Base-by-base conservation (phyloP, 108 stramenopile genomes). In the Phaeodactylum tricornutum region DNA sequence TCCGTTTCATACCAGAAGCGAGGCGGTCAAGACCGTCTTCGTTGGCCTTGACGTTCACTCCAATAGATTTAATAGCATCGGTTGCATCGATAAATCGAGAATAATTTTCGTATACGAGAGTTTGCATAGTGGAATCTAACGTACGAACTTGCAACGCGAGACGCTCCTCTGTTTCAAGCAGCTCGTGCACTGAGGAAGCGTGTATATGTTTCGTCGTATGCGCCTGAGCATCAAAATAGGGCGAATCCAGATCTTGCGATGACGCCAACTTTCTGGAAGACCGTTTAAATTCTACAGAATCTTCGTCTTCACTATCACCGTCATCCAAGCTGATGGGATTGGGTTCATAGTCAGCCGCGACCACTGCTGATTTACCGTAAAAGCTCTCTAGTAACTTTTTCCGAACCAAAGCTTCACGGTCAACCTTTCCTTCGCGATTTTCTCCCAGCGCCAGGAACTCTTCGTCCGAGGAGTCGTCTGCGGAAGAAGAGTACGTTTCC, bases 41-140 rank as follows among this genome's bases (percentile, higher is more conserved):
- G 36, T 75, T 72, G 29, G 71, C 50, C 36, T 69, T 61, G 17
- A 84, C 83, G 40, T 67, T 67, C 21, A 71, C 75, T 11, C 84
- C 86, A 37, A 92, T 87, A 16, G 43, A 63, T 36, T 86, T 76
- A 50, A 99, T 93, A 33, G 96, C 96, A 62, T 97, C 96, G 2
- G 98, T 97, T 25, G 96, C 98, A 50, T 77, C 79, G 50, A 99
- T 96, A 63, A 99, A 99, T 50, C 96, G 96, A 61, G 83, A 84
- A 77, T 99, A 99, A 69, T 99, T 99, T 53, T 97, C 98, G 59
- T 99, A 99, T 21, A 99, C 98, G 40, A 99, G 64, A 23, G 91
- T 94, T 64, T 99, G 98, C 95, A 97, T 92, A 24, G 94, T 85
- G 37, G 86, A 79, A 64, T 96, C 96, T 12, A 99, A 66, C 0